Base-by-base conservation (phyloP, 139 green algal species). In the Penium margaritaceum region DNA sequence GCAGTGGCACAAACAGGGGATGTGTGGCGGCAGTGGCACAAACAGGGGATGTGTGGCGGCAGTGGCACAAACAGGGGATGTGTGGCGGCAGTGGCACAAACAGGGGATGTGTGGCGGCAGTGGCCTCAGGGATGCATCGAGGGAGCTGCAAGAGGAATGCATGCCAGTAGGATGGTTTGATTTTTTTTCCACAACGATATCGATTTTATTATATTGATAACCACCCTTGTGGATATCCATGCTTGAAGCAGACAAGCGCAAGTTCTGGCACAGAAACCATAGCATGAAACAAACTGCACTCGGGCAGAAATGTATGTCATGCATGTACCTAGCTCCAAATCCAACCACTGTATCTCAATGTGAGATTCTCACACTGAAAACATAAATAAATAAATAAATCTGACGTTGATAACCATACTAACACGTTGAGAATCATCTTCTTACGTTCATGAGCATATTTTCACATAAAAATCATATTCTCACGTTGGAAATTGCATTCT, bases 281-380 rank as follows among this genome's bases (percentile, higher is more conserved):
- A 78, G 63, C 32, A 6, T 55, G n/a, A 30, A 70, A 51, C 7
- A 51, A 51, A 51, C 41, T 21, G 12, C 9, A 51, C 41, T 21
- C n/a, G n/a, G n/a, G n/a, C n/a, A n/a, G n/a, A n/a, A n/a, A n/a
- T n/a, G n/a, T n/a, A n/a, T n/a, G n/a, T n/a, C n/a, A n/a, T n/a
- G 41, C 12, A 21, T 51, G 7, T 7, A 51, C 9, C 9, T 12
- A 12, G 9, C 41, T 51, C 41, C 7, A 51, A 51, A 51, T 12
- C 12, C 7, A 12, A 51, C 41, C 12, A 7, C 41, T 51, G 12
- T 51, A 51, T 21, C 12, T 51, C 41, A 51, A 12, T 51, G 41
- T 51, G 41, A 12, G 41, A 7, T 21, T 12, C 41, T 21, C 12
- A 51, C 9, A 7, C 41, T 51, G 41, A 51, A 51, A 51, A 51